phyloP scores from a whole-genome alignment of 805 yeast genomes.

The Brettanomyces sp. region DNA sequence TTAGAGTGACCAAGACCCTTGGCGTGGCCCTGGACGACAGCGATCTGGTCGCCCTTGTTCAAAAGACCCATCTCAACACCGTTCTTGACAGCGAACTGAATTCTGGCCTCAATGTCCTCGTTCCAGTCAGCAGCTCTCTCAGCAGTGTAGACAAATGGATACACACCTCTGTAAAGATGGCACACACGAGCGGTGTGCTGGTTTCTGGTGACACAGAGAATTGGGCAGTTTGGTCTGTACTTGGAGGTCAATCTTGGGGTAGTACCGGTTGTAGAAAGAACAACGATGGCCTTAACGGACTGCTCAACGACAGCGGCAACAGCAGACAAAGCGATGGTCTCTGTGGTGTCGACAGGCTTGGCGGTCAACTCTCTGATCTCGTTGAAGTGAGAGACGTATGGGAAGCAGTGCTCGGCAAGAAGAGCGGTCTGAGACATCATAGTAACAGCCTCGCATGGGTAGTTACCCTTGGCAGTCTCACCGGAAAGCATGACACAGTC shows the following conservation, averaged over 20 bases:
- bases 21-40: conserved; percentile 98
- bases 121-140: conserved; percentile 77
- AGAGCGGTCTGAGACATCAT: conserved; percentile 98
- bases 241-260: conserved; percentile 95
- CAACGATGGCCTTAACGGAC: conserved; percentile 93
- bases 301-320: conserved; percentile 95
- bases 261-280: conserved; percentile 88
- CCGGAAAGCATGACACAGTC: conserved; percentile 99
- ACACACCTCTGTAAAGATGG: conserved; percentile 97
- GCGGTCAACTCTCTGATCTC: conserved; percentile 80
- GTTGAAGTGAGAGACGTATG: conserved; percentile 73
- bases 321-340: conserved; percentile 95
- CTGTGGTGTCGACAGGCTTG: conserved; percentile 87
- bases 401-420: conserved; percentile 93
- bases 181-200: conserved; percentile 86
- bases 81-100: conserved; percentile 85
- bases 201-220: conserved; percentile 97
- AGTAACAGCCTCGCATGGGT: conserved; percentile 94
- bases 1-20: conserved; percentile 98
- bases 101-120: conserved; percentile 90
- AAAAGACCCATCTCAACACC: conserved; percentile 83
- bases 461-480: conserved; percentile 99
- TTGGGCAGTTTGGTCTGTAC: conserved; percentile 96
- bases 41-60: conserved; percentile 77
- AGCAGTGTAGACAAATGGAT: conserved; percentile 82